Base-by-base conservation (phyloP, 1,139 yeast genomes). In the Candida dubliniensis region DNA sequence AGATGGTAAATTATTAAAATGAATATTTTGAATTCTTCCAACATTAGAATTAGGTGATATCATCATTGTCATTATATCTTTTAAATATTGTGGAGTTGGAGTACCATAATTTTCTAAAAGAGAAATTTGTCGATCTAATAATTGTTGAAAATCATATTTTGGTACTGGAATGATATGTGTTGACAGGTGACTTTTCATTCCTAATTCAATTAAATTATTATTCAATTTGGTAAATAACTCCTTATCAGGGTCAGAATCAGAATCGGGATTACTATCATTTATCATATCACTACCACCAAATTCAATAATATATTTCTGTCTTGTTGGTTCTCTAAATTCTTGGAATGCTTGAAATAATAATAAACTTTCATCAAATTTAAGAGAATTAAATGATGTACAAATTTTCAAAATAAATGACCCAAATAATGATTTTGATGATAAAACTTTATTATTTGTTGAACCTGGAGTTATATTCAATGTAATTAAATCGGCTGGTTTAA, bases 341-440 rank as follows among this genome's bases (percentile, higher is more conserved):
- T 70, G 60, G 57, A 83, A 80, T 1, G 82, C 73, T 32, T 67
- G 70, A 75, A 81, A 84, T n/a, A 85, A 58, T 5, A 67, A 56
- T 9, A 73, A 62, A 1, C 72, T 64, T 51, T 82, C 86, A 47
- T 83, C 87, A 55, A 84, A 84, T 47, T 76, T 79, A 42, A 85
- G 59, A 2, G 78, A 60, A 36, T 75, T 77, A 52, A 76, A 77
- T 8, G 82, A 73, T 4, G 79, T 66, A 1, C 74, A 66, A 33
- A 82, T 56, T 46, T 60, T 63, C 23, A 60, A 61, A 9, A 71
- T 60, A 47, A 69, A 71, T 12, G 60, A 55, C 0, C 79, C 79
- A 32, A 73, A 52, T 13, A 64, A 47, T 3, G 77, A 71, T 26
- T 71, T 52, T 2, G 72, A 62, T 1, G 74, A 66, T 15, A 68